These are phyloP conservation scores for Neurospora discreta DNA, from an alignment of 495 filamentous ascomycete species.

Conservation along the genomic window DNA sequence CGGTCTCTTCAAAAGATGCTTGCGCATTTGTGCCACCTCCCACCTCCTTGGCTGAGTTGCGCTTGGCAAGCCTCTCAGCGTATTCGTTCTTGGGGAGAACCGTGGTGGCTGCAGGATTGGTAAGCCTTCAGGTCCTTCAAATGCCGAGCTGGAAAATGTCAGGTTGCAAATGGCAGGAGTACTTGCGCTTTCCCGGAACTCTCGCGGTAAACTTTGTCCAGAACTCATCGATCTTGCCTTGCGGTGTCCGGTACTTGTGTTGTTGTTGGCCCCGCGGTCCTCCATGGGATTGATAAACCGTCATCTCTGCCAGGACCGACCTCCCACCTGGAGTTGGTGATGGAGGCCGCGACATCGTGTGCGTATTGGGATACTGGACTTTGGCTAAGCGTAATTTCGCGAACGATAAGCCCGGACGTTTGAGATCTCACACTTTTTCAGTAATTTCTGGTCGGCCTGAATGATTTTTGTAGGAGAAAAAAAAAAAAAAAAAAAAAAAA, in stretches of 20 bases:
- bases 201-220: constrained; percentile 68
- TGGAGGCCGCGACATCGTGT: neutral
- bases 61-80: constrained; percentile 53
- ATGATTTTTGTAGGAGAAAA: neutral
- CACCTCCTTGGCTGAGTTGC: constrained; percentile 32
- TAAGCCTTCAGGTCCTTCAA: neutral
- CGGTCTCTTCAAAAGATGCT: constrained; percentile 65
- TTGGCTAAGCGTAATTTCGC: neutral
- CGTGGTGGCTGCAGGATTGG: constrained; percentile 44
- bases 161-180: neutral
- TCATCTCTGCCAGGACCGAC: constrained; percentile 14
- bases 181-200: constrained; percentile 40
- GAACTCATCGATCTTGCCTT: constrained; percentile 63
- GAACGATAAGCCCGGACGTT: neutral
- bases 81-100: constrained; percentile 66
- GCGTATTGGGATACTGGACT: neutral
- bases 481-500: neutral
- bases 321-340: neutral
- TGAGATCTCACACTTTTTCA: neutral
- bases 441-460: neutral
- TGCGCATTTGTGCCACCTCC: constrained; percentile 26
- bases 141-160: neutral
- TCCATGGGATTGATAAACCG: constrained; percentile 1
- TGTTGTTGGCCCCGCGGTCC: constrained; percentile 8
- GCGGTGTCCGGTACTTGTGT: constrained; percentile 44